phyloP scores from a whole-genome alignment of 2,329 filamentous ascomycete species.

The Xylariaceae sp. region DNA sequence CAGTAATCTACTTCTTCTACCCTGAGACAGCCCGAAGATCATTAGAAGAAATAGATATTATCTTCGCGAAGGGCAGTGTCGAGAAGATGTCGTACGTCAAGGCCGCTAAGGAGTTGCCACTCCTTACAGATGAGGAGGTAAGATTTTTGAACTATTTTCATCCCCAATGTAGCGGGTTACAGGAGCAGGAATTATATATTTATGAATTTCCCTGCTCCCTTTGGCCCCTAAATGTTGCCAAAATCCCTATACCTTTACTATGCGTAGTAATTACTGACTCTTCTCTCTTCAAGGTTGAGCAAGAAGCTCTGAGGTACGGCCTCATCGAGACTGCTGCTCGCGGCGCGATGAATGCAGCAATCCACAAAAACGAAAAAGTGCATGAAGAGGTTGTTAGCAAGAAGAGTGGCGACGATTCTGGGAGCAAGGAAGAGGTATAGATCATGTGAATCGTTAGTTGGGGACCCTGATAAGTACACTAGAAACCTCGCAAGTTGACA shows the following conservation, averaged over 20 bases:
- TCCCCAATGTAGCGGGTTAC: no score
- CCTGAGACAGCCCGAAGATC: constrained; percentile 56
- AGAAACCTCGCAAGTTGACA: no score
- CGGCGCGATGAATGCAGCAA: constrained; percentile 5
- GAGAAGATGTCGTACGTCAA: constrained; percentile 66
- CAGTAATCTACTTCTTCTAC: constrained; percentile 56
- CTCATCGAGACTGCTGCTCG: constrained; percentile 40
- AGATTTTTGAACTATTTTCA: no score
- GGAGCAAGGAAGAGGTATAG: constrained; percentile 31
- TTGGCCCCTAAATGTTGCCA: no score
- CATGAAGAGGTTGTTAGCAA: constrained; percentile 32
- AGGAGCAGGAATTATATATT: no score
- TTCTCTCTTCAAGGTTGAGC: no score
- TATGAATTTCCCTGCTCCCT: no score
- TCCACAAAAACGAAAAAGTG: background rate
- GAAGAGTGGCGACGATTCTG: constrained; percentile 33
- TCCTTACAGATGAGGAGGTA: constrained; percentile 55
- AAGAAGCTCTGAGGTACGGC: constrained; percentile 48
- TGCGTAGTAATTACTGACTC: no score
- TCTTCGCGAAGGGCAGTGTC: constrained; percentile 63
- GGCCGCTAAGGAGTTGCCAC: constrained; percentile 62
- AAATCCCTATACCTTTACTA: no score
- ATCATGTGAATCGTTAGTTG: background rate
- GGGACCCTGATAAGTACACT: background rate
- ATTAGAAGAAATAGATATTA: constrained; percentile 63